Base-by-base conservation (phyloP, 176 grass and related monocot genomes). In the Dactylis glomerata region DNA sequence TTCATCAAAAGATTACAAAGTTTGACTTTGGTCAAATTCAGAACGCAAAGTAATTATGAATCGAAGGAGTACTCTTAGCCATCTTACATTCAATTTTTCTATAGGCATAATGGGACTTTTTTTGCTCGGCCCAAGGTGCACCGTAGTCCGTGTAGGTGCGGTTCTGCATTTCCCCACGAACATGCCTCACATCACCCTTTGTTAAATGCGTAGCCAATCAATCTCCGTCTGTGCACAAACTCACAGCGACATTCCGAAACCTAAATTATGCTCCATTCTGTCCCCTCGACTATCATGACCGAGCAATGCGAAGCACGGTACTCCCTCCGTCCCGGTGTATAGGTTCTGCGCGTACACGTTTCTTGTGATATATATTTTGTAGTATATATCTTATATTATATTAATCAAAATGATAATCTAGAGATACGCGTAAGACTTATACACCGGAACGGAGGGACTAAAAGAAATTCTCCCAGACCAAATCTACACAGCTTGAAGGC, bases 111-210 rank as follows among this genome's bases (percentile, higher is more conserved):
- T 33, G 16, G 28, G 17, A 4, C 63, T 71, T 41, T 71, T 71
- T 45, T 67, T 20, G 27, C 84, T 50, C 49, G 68, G 74, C 83
- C 84, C 76, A 68, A 78, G 26, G 33, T 52, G 80, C 87, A 67
- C 84, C 73, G 89, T 58, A 64, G 67, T 81, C 72, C 81, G 89
- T 71, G 86, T 74, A 51, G 52, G 81, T 81, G 77, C 86, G 65
- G 65, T 85, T 77, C 77, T 78, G 84, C 56, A 64, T 85, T 89
- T 76, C 81, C 88, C 89, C 83, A 78, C 40, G 77, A 66, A 82
- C 89, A 84, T 87, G 86, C 89, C 56, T 82, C 63, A 33, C 49
- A 76, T 42, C 51, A 27, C 19, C 34, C n/a, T 68, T 59, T 73
- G 61, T 68, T 81, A 41, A 77, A 50, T 19, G 66, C 11, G 55